Conservation (phyloP, 257 asterid species). For the Apocynum venetum region DNA sequence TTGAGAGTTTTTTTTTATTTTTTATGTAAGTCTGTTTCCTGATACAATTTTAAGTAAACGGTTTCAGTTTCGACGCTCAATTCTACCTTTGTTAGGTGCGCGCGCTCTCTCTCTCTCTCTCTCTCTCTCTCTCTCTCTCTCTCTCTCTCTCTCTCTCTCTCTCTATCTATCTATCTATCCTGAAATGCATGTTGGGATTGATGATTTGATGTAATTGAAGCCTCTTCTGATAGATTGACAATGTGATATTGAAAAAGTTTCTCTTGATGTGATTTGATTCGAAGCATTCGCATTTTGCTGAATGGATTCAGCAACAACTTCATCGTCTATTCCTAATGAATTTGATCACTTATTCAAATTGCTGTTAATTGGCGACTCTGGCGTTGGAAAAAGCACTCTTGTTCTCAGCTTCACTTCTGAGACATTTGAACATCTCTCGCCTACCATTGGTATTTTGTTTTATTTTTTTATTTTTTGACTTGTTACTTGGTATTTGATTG, state of each 20-base stretch:
- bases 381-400: constrained; percentile 23
- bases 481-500: background rate
- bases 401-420: constrained; percentile 19
- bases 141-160: too few relatives aligned
- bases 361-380: constrained; percentile 21
- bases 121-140: background rate
- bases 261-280: background rate
- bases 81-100: background rate
- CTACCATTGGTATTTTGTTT: constrained; percentile 12
- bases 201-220: background rate
- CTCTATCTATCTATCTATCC: background rate
- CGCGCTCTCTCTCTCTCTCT: background rate
- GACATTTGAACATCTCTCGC: constrained; percentile 16
- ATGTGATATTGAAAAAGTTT: background rate
- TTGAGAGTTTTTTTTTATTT: too few relatives aligned
- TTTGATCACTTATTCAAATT: constrained; percentile 19
- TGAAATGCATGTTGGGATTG: background rate
- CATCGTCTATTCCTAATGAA: background rate
- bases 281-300: background rate
- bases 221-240: background rate
- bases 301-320: constrained; percentile 6
- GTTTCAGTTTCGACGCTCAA: background rate
- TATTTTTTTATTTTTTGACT: background rate
- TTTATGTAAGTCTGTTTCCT: background rate
- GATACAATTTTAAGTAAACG: background rate